Percentiles rank a stretch among this genome's conserved stretches.
phyloP scores from a whole-genome alignment of 2,329 filamentous ascomycete species.

The Raffaelea arxii region DNA sequence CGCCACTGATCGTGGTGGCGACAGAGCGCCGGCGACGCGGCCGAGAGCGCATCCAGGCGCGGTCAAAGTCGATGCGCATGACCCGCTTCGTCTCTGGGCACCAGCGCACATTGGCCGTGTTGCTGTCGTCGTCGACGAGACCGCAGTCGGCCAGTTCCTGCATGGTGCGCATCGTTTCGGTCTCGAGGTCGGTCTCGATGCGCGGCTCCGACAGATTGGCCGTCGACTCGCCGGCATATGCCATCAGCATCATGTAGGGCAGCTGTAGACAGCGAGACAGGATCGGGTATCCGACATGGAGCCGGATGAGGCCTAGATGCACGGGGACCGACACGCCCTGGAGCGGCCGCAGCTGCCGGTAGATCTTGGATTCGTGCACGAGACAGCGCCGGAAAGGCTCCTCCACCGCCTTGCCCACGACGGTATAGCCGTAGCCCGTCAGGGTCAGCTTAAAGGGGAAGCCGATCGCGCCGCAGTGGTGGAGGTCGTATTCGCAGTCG shows the following conservation, averaged over 20 bases:
- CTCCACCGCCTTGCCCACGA: conserved; percentile 9
- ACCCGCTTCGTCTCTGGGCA: conserved; percentile 1
- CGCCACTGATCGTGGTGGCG: too few relatives aligned
- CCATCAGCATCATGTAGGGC: not conserved
- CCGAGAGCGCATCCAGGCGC: too few relatives aligned
- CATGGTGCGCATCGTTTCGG: not conserved
- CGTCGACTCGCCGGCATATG: not conserved
- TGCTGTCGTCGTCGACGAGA: conserved; percentile 1
- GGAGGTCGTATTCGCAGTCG: not conserved
- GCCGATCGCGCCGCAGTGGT: conserved; percentile 1
- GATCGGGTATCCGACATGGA: not conserved
- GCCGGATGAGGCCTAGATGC: not conserved
- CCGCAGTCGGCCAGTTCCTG: not conserved
- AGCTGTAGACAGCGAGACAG: not conserved
- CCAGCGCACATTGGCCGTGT: conserved; percentile 1
- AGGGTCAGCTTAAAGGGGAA: conserved; percentile 8
- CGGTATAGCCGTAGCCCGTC: conserved; percentile 9
- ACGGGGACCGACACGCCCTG: not conserved
- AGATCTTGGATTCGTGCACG: not conserved
- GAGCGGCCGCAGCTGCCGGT: not conserved
- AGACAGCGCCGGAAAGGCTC: not conserved
- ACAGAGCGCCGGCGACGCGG: too few relatives aligned
- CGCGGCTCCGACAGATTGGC: not conserved
- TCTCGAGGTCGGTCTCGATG: not conserved
- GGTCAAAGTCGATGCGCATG: conserved; percentile 6